Percentiles rank a stretch among this genome's conserved stretches.
Evolutionary conservation across 2,329 filamentous ascomycete species (phyloP).

Genomic region (Paramyrothecium sp.): DNA sequence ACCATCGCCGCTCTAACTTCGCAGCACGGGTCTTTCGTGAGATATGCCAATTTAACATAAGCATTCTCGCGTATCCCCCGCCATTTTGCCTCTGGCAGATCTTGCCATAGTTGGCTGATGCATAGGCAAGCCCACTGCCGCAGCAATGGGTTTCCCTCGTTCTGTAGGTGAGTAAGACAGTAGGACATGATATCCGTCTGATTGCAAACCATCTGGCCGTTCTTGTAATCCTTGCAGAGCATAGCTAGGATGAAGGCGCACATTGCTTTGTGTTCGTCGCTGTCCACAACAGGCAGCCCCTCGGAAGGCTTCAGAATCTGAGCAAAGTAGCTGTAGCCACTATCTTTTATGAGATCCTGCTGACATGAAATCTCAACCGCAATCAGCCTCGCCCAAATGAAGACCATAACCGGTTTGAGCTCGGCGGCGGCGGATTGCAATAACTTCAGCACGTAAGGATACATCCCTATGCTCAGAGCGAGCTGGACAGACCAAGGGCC

Average conservation of each 20-base stretch:
- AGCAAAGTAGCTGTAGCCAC: slow-evolving; percentile 95
- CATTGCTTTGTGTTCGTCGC: slow-evolving; percentile 96
- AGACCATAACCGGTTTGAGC: slow-evolving; percentile 97
- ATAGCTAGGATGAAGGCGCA: slow-evolving; percentile 97
- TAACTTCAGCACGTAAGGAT: slow-evolving; percentile 97
- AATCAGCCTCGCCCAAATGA: slow-evolving; percentile 96
- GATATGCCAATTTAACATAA: slow-evolving; percentile 74
- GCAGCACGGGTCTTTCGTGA: slow-evolving; percentile 82
- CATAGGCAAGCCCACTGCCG: slow-evolving; percentile 96
- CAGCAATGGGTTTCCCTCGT: slow-evolving; percentile 83
- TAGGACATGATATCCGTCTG: slow-evolving; percentile 87
- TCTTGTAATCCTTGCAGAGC: slow-evolving; percentile 92
- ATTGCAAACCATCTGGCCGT: slow-evolving; percentile 88
- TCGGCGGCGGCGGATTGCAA: slow-evolving; percentile 93
- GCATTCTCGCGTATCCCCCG: slow-evolving; percentile 87
- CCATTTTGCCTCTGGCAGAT: slow-evolving; percentile 93
- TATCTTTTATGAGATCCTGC: slow-evolving; percentile 91
- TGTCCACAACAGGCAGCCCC: slow-evolving; percentile 80
- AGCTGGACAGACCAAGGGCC: slow-evolving; percentile 99
- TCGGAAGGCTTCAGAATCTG: slow-evolving; percentile 85
- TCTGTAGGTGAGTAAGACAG: slow-evolving; percentile 79
- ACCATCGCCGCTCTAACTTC: slow-evolving; percentile 94
- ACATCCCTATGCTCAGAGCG: slow-evolving; percentile 95
- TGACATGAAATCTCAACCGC: slow-evolving; percentile 95
- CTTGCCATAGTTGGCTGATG: slow-evolving; percentile 90